phyloP scores from a whole-genome alignment of 352 stramenopile genomes.

The Pythium vanterpoolii region DNA sequence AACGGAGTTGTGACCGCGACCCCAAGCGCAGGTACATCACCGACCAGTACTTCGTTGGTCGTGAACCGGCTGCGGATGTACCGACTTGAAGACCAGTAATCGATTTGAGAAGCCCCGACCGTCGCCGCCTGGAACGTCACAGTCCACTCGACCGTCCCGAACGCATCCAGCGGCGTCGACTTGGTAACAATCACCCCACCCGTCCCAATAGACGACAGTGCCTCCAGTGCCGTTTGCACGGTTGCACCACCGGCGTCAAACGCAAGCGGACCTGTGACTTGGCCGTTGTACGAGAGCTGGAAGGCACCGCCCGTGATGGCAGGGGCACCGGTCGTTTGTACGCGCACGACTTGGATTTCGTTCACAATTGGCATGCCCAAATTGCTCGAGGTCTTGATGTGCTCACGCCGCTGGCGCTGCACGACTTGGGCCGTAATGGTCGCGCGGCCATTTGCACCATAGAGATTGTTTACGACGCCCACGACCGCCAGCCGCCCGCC shows the following conservation, averaged over 20 bases:
- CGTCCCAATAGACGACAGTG: slow-evolving; percentile 43
- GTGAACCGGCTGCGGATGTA: slow-evolving; percentile 49
- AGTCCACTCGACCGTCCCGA: slow-evolving; percentile 40
- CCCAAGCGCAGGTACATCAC: slow-evolving; percentile 37
- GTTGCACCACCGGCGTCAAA: slow-evolving; percentile 58
- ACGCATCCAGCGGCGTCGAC: slow-evolving; percentile 23
- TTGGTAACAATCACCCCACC: slow-evolving; percentile 44
- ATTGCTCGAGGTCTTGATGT: slow-evolving; percentile 67
- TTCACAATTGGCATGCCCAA: slow-evolving; percentile 58
- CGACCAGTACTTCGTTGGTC: slow-evolving; percentile 44
- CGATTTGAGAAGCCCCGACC: slow-evolving; percentile 39
- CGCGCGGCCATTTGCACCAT: slow-evolving; percentile 43
- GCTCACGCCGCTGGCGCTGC: slow-evolving; percentile 41
- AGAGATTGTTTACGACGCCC: slow-evolving; percentile 60
- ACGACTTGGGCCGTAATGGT: slow-evolving; percentile 28
- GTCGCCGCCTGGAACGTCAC: slow-evolving; percentile 59
- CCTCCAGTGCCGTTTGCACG: slow-evolving; percentile 59
- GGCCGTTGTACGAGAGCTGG: slow-evolving; percentile 61
- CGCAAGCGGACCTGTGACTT: slow-evolving; percentile 53
- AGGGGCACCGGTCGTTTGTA: slow-evolving; percentile 34
- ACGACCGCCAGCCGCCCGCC: slow-evolving; percentile 28
- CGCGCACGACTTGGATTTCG: slow-evolving; percentile 62
- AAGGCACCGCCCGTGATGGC: slow-evolving; percentile 32
- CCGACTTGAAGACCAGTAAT: slow-evolving; percentile 63
- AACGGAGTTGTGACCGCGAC: slow-evolving; percentile 32